phyloP scores from a whole-genome alignment of 1,139 yeast genomes.

The Pichia sp. region DNA sequence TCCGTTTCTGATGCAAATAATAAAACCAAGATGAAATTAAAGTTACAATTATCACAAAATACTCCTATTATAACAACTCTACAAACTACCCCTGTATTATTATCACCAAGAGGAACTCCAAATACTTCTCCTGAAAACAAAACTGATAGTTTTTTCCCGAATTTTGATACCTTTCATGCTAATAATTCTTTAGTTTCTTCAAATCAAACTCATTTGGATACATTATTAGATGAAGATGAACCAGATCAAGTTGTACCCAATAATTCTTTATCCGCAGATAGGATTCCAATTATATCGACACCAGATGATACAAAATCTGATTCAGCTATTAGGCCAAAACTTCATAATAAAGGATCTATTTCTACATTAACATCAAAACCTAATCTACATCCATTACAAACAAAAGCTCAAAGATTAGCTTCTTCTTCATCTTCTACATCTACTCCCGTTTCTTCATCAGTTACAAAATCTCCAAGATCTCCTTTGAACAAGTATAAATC shows the following conservation, averaged over 20 bases:
- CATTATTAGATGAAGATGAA: conserved; percentile 5
- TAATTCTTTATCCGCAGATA: no score
- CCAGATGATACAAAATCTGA: neutral
- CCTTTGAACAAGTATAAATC: conserved; percentile 9
- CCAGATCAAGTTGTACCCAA: no score
- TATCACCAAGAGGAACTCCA: conserved; percentile 30
- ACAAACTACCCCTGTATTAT: conserved; percentile 22
- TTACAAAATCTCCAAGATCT: conserved; percentile 9
- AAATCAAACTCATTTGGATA: conserved; percentile 11
- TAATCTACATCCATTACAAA: conserved; percentile 4
- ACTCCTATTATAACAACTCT: conserved; percentile 12
- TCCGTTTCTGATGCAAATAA: conserved; percentile 7
- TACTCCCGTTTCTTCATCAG: neutral
- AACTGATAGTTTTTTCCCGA: conserved; percentile 8
- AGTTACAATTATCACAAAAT: conserved; percentile 11
- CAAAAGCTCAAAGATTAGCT: conserved; percentile 10
- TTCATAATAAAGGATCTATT: neutral
- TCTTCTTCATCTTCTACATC: conserved; percentile 2
- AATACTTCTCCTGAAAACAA: conserved; percentile 22
- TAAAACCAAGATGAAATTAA: conserved; percentile 21
- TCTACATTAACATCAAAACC: conserved; percentile 1
- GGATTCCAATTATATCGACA: no score
- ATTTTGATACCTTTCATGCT: conserved; percentile 11
- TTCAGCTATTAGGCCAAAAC: neutral
- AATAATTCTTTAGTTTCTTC: conserved; percentile 5